Evolutionary conservation across 441 rosid species (phyloP).

Genomic region (Euphorbia celastroides): DNA sequence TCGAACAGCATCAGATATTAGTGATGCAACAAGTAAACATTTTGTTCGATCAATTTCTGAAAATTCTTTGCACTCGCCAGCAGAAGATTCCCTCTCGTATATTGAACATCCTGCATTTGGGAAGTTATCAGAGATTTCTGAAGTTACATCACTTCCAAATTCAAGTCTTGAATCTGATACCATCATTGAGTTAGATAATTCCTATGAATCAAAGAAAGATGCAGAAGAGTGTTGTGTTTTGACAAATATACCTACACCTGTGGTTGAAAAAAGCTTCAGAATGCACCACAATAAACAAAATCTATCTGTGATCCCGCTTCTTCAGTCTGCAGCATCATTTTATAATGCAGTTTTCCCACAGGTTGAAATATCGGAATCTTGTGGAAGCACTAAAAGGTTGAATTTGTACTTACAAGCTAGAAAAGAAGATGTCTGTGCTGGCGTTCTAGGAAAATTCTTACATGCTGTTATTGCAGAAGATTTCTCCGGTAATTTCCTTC

Average conservation of each 20-base stretch:
- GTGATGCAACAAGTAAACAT: constrained; percentile 19
- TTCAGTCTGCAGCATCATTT: constrained; percentile 60
- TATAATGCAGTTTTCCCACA: constrained; percentile 35
- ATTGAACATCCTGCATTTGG: constrained; percentile 20
- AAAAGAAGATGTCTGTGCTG: constrained; percentile 43
- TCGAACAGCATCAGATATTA: constrained; percentile 29
- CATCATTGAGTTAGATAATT: constrained; percentile 18
- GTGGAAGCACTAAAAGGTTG: constrained; percentile 37
- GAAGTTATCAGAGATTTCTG: constrained; percentile 18
- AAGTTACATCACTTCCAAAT: constrained; percentile 21
- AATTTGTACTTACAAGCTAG: constrained; percentile 40
- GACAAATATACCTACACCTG: constrained; percentile 16
- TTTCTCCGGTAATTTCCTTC: constrained; percentile 31
- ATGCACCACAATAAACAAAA: constrained; percentile 24
- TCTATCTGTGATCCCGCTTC: constrained; percentile 40
- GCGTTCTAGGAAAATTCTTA: constrained; percentile 58
- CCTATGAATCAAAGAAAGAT: constrained; percentile 17
- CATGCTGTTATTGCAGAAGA: constrained; percentile 49
- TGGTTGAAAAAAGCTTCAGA: constrained; percentile 29
- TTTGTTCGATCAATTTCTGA: constrained; percentile 20
- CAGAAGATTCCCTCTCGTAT: constrained; percentile 26
- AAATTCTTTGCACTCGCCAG: constrained; percentile 16
- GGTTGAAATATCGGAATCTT: constrained; percentile 46
- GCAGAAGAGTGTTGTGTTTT: constrained; percentile 4
- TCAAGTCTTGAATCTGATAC: constrained; percentile 18